Evolutionary conservation across 495 filamentous ascomycete species (phyloP).

Genomic region (Tuber aestivum): DNA sequence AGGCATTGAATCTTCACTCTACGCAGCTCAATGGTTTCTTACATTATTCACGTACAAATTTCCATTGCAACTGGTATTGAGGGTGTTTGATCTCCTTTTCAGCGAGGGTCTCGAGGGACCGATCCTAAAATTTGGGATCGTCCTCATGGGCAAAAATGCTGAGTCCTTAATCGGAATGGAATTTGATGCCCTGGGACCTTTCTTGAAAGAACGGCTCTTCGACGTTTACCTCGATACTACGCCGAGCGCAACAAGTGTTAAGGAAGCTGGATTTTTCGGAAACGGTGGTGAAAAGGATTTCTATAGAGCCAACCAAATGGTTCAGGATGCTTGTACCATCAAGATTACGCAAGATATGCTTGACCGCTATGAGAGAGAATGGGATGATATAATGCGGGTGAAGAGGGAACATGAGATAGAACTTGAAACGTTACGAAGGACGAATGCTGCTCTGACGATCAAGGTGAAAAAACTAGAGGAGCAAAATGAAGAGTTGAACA

Average conservation of each 20-base stretch:
- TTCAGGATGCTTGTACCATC: constrained; percentile 88
- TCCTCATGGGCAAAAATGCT: constrained; percentile 90
- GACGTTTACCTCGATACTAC: constrained; percentile 94
- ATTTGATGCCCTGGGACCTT: constrained; percentile 77
- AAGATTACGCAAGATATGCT: constrained; percentile 76
- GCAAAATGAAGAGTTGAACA: constrained; percentile 78
- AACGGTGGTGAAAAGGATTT: constrained; percentile 90
- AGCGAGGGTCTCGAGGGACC: constrained; percentile 86
- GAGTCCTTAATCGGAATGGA: constrained; percentile 77
- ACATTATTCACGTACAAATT: constrained; percentile 99
- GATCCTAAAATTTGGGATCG: constrained; percentile 88
- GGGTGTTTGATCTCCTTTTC: constrained; percentile 93
- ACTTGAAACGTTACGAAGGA: constrained; percentile 64
- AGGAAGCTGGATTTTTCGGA: constrained; percentile 97
- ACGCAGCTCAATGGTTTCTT: constrained; percentile 98
- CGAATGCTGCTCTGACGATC: constrained; percentile 56
- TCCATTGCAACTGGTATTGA: constrained; percentile 88
- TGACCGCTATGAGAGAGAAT: constrained; percentile 73
- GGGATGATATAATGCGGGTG: constrained; percentile 75
- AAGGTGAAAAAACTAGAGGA: constrained; percentile 81
- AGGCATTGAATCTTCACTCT: constrained; percentile 81
- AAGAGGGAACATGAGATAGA: constrained; percentile 80
- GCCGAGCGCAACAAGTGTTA: constrained; percentile 75
- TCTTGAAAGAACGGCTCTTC: constrained; percentile 88
- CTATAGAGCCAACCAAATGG: constrained; percentile 86